Percentiles rank a stretch among this genome's conserved stretches.
Evolutionary conservation across 2,329 filamentous ascomycete genomes (phyloP).

Genomic region (Alternaria solani): DNA sequence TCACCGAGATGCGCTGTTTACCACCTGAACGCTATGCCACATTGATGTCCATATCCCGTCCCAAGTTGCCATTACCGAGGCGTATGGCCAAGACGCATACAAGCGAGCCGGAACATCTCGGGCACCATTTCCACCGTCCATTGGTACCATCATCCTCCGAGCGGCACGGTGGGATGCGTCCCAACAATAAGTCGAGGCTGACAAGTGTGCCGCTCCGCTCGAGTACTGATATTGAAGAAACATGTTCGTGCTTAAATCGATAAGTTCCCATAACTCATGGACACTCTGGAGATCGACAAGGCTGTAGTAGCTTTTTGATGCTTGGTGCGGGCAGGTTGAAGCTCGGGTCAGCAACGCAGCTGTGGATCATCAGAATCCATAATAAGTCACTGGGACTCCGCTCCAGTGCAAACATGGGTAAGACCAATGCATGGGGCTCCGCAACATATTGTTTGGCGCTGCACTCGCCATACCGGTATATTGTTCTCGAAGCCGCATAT

Average conservation of each 20-base stretch:
- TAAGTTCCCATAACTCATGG: neutral
- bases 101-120: conserved; percentile 24
- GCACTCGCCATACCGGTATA: conserved; percentile 6
- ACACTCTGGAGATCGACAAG: conserved; percentile 15
- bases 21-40: conserved; percentile 14
- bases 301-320: conserved; percentile 13
- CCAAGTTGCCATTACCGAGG: conserved; percentile 11
- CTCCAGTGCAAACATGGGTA: conserved; percentile 10
- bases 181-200: conserved; percentile 14
- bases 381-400: conserved; percentile 11
- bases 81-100: conserved; percentile 19
- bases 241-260: neutral
- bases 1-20: conserved; percentile 11
- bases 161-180: conserved; percentile 12
- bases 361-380: conserved; percentile 5
- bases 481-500: conserved; percentile 5
- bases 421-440: conserved; percentile 5
- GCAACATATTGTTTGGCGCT: conserved; percentile 2
- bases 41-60: conserved; percentile 18
- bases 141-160: conserved; percentile 17
- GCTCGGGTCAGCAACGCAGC: conserved; percentile 9
- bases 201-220: conserved; percentile 7
- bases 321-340: conserved; percentile 5
- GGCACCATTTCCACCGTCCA: conserved; percentile 13
- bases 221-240: neutral